A percentile compares a stretch with the other conserved stretches of the same genome.
Conservation (phyloP, 108 stramenopile genomes). For the Stephanodiscus triporus region DNA sequence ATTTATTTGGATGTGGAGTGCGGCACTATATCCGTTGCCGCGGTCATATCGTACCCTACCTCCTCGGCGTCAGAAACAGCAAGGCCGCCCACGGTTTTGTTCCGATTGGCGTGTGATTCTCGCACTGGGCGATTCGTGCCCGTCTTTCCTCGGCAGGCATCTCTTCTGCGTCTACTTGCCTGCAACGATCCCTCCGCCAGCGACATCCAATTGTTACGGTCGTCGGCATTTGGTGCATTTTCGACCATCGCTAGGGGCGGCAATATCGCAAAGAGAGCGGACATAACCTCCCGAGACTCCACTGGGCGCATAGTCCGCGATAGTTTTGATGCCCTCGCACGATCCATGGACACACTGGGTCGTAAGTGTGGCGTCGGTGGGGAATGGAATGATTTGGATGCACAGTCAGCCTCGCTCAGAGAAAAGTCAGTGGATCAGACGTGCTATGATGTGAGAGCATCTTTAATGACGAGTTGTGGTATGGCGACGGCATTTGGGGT, state of each 20-base stretch:
- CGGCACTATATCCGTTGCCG: conserved; percentile 79
- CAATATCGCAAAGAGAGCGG: conserved; percentile 27
- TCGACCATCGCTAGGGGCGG: conserved; percentile 29
- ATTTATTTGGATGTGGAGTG: conserved; percentile 72
- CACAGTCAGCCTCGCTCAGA: conserved; percentile 57
- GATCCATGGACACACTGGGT: conserved; percentile 87
- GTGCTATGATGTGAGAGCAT: conserved; percentile 69
- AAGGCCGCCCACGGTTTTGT: conserved; percentile 58
- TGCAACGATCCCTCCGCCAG: conserved; percentile 73
- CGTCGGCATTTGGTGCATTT: conserved; percentile 17
- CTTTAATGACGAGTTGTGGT: conserved; percentile 76
- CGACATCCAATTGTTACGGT: conserved; percentile 66
- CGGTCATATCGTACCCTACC: conserved; percentile 55
- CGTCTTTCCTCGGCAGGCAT: conserved; percentile 65
- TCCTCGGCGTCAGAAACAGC: conserved; percentile 6
- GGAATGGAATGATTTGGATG: conserved; percentile 79
- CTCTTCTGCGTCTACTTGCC: conserved; percentile 68
- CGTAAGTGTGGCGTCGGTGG: conserved; percentile 84
- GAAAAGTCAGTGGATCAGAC: conserved; percentile 73
- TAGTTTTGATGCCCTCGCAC: conserved; percentile 74
- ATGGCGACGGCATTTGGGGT: conserved; percentile 83
- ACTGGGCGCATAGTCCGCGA: conserved; percentile 78
- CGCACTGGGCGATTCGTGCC: conserved; percentile 76
- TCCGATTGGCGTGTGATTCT: conserved; percentile 83
- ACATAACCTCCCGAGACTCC: conserved; percentile 31